phyloP scores from a whole-genome alignment of 192 early-diverging fungal genomes.

The Gamsiella multidivaricata region DNA sequence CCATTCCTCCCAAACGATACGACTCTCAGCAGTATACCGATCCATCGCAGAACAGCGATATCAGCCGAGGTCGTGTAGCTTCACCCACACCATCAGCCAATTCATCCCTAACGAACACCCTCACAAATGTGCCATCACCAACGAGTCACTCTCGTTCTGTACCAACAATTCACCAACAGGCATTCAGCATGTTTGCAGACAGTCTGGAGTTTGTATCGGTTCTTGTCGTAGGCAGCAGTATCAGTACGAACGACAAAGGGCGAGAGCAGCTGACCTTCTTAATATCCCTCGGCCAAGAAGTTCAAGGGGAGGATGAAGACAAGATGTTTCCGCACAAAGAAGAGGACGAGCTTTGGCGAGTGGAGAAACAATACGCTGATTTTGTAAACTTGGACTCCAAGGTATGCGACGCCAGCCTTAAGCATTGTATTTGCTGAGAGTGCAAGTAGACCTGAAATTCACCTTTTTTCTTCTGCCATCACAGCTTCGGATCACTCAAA shows the following conservation, averaged over 20 bases:
- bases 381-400: constrained; percentile 83
- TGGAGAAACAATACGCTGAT: constrained; percentile 91
- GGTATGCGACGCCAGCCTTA: constrained; percentile 66
- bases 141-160: constrained; percentile 11
- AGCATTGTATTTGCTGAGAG: no score
- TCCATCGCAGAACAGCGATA: not conserved
- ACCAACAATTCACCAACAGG: constrained; percentile 33
- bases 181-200: constrained; percentile 46
- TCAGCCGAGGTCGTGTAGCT: constrained; percentile 3
- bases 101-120: constrained; percentile 34
- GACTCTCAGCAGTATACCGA: constrained; percentile 23
- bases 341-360: constrained; percentile 77
- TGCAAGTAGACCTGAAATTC: no score
- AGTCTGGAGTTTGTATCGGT: constrained; percentile 51
- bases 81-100: constrained; percentile 50
- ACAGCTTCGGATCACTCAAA: constrained; percentile 50
- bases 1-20: constrained; percentile 25
- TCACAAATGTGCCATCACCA: constrained; percentile 2
- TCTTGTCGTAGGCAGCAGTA: constrained; percentile 62
- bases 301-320: constrained; percentile 31
- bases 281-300: constrained; percentile 63
- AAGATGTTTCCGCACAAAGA: constrained; percentile 54
- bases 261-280: constrained; percentile 76
- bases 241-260: constrained; percentile 82
- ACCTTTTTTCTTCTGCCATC: not conserved